phyloP scores from a whole-genome alignment of 345 rosid species.

The Murraya paniculata region DNA sequence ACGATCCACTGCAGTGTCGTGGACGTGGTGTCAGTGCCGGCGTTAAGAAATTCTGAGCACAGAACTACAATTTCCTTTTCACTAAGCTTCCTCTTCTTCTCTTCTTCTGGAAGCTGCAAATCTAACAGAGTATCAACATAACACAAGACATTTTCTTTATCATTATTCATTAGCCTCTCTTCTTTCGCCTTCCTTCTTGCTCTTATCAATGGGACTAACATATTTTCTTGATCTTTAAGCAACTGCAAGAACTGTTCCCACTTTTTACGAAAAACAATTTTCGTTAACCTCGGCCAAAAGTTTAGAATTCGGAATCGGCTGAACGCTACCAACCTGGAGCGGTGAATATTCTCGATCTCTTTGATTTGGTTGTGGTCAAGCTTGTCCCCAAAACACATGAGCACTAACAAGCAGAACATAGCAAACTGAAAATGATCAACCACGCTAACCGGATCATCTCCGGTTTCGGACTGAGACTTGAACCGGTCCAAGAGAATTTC shows the following conservation, averaged over 20 bases:
- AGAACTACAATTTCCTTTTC: background rate
- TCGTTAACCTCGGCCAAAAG: slow-evolving; percentile 10
- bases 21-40: background rate
- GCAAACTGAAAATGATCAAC: slow-evolving; percentile 7
- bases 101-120: slow-evolving; percentile 6
- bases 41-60: slow-evolving; percentile 10
- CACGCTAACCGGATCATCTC: background rate
- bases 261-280: background rate
- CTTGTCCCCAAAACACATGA: slow-evolving; percentile 13
- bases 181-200: background rate
- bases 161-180: background rate
- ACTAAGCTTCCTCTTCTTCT: slow-evolving; percentile 7
- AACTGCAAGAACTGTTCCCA: background rate
- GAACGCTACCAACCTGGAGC: background rate
- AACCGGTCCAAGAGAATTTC: slow-evolving; percentile 14
- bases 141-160: background rate
- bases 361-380: background rate
- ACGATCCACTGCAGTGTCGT: slow-evolving; percentile 10
- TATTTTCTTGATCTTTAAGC: background rate
- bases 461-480: background rate
- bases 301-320: background rate
- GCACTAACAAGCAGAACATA: slow-evolving; percentile 13
- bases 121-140: slow-evolving; percentile 10
- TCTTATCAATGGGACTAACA: background rate
- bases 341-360: background rate